phyloP scores from a whole-genome alignment of 2,329 filamentous ascomycete species.

The Xylaria sp. region DNA sequence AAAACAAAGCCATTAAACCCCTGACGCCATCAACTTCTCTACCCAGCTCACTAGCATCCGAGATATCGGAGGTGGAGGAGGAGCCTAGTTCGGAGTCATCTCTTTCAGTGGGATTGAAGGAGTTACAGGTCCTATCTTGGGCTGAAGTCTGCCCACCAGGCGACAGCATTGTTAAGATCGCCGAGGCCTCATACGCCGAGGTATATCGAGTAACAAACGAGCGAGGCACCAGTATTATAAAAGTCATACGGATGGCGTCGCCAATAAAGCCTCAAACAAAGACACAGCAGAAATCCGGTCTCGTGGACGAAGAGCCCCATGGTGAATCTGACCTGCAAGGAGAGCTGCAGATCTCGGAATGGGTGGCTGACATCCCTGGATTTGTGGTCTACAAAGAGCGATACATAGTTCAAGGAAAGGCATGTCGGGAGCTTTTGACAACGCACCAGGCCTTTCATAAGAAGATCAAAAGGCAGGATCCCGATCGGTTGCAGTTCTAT shows the following conservation, averaged over 20 bases:
- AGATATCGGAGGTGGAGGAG: slow-evolving; percentile 23
- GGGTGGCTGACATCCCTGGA: slow-evolving; percentile 71
- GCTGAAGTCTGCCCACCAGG: slow-evolving; percentile 65
- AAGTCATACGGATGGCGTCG: slow-evolving; percentile 69
- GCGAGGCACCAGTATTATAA: slow-evolving; percentile 72
- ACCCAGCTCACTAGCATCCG: slow-evolving; percentile 26
- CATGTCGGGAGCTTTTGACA: slow-evolving; percentile 64
- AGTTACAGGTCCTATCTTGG: slow-evolving; percentile 64
- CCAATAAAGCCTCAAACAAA: slow-evolving; percentile 69
- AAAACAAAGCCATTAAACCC: slow-evolving; percentile 27
- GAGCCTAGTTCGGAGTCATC: neutral
- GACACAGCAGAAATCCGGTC: slow-evolving; percentile 62
- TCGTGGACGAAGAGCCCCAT: slow-evolving; percentile 70
- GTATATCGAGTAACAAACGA: slow-evolving; percentile 71
- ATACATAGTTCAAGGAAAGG: slow-evolving; percentile 68
- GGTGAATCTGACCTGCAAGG: slow-evolving; percentile 65
- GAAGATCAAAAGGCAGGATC: slow-evolving; percentile 65
- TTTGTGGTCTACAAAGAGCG: slow-evolving; percentile 74
- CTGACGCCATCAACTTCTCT: slow-evolving; percentile 30
- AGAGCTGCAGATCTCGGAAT: slow-evolving; percentile 72
- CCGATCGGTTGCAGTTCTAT: slow-evolving; percentile 69
- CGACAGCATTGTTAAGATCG: slow-evolving; percentile 70
- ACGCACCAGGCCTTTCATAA: slow-evolving; percentile 70
- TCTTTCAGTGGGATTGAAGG: slow-evolving; percentile 34
- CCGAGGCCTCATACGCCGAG: slow-evolving; percentile 74